A percentile compares a stretch with the other conserved stretches of the same genome.
These are phyloP conservation scores for Geopyxis carbonaria DNA, from an alignment of 495 filamentous ascomycete genomes.

Conservation along the genomic window DNA sequence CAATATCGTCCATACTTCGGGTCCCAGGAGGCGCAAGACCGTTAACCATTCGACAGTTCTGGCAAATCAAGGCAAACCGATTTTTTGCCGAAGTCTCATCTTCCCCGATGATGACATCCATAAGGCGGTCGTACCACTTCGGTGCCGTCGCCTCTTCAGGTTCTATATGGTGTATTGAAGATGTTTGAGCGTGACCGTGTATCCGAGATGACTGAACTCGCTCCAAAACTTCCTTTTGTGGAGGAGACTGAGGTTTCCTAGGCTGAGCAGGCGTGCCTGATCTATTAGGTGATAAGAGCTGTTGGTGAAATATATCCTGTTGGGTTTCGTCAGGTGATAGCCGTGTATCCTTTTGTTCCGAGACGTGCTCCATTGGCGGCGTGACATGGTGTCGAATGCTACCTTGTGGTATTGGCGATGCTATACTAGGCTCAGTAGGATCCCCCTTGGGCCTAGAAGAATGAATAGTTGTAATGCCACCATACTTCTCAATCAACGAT, in stretches of 20 bases:
- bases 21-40: conserved; percentile 87
- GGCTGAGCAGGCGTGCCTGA: conserved; percentile 7
- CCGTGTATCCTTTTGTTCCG: neutral
- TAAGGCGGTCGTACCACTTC: conserved; percentile 84
- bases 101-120: conserved; percentile 85
- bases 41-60: conserved; percentile 72
- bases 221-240: too few relatives aligned
- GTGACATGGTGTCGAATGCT: too few relatives aligned
- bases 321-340: conserved; percentile 16
- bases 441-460: conserved; percentile 1
- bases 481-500: conserved; percentile 86
- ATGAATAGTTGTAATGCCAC: conserved; percentile 31
- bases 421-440: neutral
- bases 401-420: neutral
- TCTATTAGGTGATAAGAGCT: conserved; percentile 18
- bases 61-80: conserved; percentile 74
- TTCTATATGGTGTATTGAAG: conserved; percentile 27
- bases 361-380: conserved; percentile 10
- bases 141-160: conserved; percentile 34
- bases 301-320: conserved; percentile 20
- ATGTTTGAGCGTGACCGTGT: conserved; percentile 16
- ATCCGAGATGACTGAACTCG: too few relatives aligned
- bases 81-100: conserved; percentile 89
- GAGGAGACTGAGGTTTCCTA: conserved; percentile 9
- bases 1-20: conserved; percentile 58